Evolutionary conservation across 164 flowering plant species (phyloP), one percentile per base, ranked within the genome.

Genomic region (Aristolochia californica): DNA sequence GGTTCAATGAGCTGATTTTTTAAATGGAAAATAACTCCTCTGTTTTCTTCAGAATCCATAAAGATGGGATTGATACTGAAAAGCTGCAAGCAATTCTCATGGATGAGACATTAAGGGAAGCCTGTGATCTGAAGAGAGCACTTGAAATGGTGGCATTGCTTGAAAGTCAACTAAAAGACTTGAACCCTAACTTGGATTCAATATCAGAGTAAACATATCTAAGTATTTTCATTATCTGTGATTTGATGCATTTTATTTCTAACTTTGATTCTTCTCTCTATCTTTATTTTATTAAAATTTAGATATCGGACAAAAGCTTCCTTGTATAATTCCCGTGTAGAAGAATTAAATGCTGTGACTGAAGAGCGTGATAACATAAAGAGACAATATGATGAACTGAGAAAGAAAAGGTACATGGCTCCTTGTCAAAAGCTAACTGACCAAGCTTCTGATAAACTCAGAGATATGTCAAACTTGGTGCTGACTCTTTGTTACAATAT

Each of bases 111-210:
- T 71, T 88, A 63, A 64, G 34, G 44, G 72, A 74, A 49, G 22
- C 70, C 30, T 78, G 87, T 72, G 80, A 80, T 59, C 76, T 90
- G 14, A 78, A 75, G 62, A 74, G 71, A 74, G 82, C 89, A 49
- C 76, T 87, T 55, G 96, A 94, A 77, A 90, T 71, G 81, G 96
- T 86, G 53, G 66, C 86, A 30, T 69, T 87, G 61, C 77, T 90
- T 51, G 97, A 90, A 75, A 88, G 89, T 50, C 96, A 94, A 62
- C 56, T 94, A 68, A 90, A 90, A 75, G 97, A 94, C 62, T 78
- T 94, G 96, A 90, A 79, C 67, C 99, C 99, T 51, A 94, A 88
- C 75, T 91, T 94, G 66, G 99, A 94, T 60, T 90, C 99, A 55
- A 90, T 94, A 28, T 45, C 94, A 57, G 99, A 94, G 99, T 94